A percentile compares a stretch with the other conserved stretches of the same genome.
phyloP scores from a whole-genome alignment of 176 grass and related monocot genomes.

The Ensete glaucum region DNA sequence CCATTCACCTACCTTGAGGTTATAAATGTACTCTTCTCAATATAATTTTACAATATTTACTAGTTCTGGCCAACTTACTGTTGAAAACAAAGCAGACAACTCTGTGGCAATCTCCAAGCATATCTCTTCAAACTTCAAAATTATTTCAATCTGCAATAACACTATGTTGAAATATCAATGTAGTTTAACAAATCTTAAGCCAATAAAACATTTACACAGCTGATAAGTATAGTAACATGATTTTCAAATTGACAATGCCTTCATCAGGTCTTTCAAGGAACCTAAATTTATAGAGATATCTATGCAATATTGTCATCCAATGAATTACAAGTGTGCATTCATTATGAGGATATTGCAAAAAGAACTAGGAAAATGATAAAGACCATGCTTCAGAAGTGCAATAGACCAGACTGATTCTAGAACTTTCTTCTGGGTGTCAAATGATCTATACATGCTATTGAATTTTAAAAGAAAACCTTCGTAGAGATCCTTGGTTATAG shows the following conservation, averaged over 20 bases:
- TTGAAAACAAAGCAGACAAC: constrained; percentile 52
- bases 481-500: neutral
- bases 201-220: neutral
- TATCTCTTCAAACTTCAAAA: constrained; percentile 98
- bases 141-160: constrained; percentile 71
- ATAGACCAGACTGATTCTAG: too few species aligned
- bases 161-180: constrained; percentile 1
- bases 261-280: neutral
- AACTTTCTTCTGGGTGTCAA: neutral
- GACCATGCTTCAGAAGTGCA: too few species aligned
- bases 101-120: constrained; percentile 70
- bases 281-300: neutral
- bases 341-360: neutral
- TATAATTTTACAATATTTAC: neutral
- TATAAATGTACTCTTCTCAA: neutral
- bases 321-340: neutral
- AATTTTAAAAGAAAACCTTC: neutral
- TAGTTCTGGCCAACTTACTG: constrained; percentile 27
- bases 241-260: neutral
- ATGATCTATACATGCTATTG: neutral
- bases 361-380: neutral
- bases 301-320: neutral
- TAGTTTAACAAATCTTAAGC: neutral
- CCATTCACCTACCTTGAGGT: neutral
- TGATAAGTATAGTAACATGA: neutral